Percentiles rank a stretch among this genome's conserved stretches.
These are phyloP conservation scores for Candida piceae DNA, from an alignment of 805 yeast genomes.

Conservation along the genomic window DNA sequence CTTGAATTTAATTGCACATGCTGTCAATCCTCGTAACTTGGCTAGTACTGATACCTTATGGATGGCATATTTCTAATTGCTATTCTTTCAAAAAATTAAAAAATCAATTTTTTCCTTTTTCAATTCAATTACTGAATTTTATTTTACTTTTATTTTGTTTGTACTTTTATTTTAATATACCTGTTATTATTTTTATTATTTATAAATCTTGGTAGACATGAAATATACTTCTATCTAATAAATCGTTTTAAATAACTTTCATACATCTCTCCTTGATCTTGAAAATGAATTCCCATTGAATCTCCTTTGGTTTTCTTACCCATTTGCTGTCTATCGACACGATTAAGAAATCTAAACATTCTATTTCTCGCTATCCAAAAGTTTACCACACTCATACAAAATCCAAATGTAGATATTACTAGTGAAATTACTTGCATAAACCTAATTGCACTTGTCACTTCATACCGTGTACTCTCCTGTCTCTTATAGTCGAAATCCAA, in stretches of 20 bases:
- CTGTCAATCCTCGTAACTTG: conserved; percentile 89
- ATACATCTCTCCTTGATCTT: conserved; percentile 17
- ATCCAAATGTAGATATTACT: conserved; percentile 15
- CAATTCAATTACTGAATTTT: neutral
- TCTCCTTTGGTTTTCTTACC: too few relatives aligned
- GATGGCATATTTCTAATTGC: conserved; percentile 86
- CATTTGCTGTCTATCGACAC: conserved; percentile 16
- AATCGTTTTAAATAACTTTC: conserved; percentile 15
- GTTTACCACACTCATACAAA: conserved; percentile 18
- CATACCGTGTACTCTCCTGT: conserved; percentile 7
- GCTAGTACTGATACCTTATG: conserved; percentile 89
- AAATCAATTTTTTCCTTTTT: too few relatives aligned
- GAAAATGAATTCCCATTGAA: conserved; percentile 6
- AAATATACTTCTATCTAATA: too few relatives aligned
- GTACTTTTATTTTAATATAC: too few relatives aligned
- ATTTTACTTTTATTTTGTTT: conserved; percentile 1
- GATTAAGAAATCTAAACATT: conserved; percentile 22
- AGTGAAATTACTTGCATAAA: conserved; percentile 23
- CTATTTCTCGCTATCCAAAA: conserved; percentile 21
- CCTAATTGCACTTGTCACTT: conserved; percentile 17
- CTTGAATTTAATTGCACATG: conserved; percentile 85
- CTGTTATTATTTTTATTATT: too few relatives aligned
- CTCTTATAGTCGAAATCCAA: conserved; percentile 12
- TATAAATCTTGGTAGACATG: neutral
- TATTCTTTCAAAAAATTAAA: too few relatives aligned